A percentile compares a stretch with the other conserved stretches of the same genome.
phyloP scores from a whole-genome alignment of 2,329 filamentous ascomycete species.

The Fusarium sp. region DNA sequence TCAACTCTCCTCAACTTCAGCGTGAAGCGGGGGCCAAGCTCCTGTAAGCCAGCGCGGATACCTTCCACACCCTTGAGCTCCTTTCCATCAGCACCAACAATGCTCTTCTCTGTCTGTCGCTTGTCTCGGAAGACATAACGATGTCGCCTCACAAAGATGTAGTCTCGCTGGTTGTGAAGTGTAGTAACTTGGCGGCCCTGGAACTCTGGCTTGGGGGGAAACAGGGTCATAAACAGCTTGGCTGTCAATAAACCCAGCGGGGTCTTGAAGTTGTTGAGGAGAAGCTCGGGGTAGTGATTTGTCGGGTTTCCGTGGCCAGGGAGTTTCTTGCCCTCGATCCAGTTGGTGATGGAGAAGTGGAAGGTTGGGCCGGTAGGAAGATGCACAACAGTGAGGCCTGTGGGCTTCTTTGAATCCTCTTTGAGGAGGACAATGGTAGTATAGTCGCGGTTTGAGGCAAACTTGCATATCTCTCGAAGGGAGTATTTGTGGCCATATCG shows the following conservation, averaged over 20 bases:
- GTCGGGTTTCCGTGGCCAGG: constrained; percentile 92
- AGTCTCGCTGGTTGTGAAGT: constrained; percentile 94
- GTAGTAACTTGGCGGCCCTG: constrained; percentile 92
- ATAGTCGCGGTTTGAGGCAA: constrained; percentile 85
- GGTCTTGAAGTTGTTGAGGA: constrained; percentile 95
- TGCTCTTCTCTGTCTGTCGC: constrained; percentile 86
- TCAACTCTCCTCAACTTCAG: constrained; percentile 93
- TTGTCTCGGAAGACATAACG: constrained; percentile 95
- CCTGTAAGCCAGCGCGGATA: constrained; percentile 89
- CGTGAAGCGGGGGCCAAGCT: constrained; percentile 82
- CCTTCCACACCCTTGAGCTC: constrained; percentile 87
- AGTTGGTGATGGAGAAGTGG: constrained; percentile 92
- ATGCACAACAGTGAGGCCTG: constrained; percentile 86
- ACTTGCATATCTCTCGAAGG: constrained; percentile 89
- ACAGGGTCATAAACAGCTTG: constrained; percentile 76
- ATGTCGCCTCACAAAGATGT: constrained; percentile 92
- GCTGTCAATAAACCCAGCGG: constrained; percentile 91
- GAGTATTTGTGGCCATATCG: constrained; percentile 92
- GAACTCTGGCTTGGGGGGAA: constrained; percentile 84
- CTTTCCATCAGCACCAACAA: constrained; percentile 85
- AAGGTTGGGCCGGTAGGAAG: constrained; percentile 90
- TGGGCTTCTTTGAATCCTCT: constrained; percentile 89
- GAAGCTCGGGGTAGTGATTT: constrained; percentile 89
- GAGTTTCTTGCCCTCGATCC: constrained; percentile 88
- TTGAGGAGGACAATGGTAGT: constrained; percentile 88